Evolutionary conservation across 2,329 filamentous ascomycete genomes (phyloP), one percentile per base, ranked within the genome.

Genomic region (Juglanconis oblonga): DNA sequence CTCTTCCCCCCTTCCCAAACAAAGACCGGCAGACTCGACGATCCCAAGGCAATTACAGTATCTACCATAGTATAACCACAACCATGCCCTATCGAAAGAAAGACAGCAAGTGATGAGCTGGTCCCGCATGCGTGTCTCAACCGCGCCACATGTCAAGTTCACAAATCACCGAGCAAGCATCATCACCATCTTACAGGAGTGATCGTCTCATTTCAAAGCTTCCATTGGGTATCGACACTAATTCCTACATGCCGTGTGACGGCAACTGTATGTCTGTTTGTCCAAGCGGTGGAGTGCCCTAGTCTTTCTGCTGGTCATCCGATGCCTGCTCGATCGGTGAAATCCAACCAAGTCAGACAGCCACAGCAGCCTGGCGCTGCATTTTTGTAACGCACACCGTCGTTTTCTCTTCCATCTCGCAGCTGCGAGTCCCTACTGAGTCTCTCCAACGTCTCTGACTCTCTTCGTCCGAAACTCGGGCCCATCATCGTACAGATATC

Each of bases 211-310:
- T 40, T 52, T 24, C 17, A 57, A 33, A 38, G 6, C 53, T 38
- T 40, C 24, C 17, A 49, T 45, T 44, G 55, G 55, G 48, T 57
- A 52, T 57, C 55, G 29, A 35, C 48, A 35, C n/a, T 32, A n/a
- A 47, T 24, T 24, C 44, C 48, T 57, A 51, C 29, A 31, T 57
- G 11, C 54, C n/a, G 38, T 50, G 36, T 36, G 10, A 44, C 48
- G 45, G 36, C 31, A 51, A 33, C 36, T 36, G 29, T 17, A 48
- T 29, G 14, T 33, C 36, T 38, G 29, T 11, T 33, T 29, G 52
- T 33, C 47, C 55, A 24, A 38, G 45, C 24, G 45, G 29, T 31
- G 29, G 5, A 32, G 9, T n/a, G 29, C 2, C 48, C 33, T 31
- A 14, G 10, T 13, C 38, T 11, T 53, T 9, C 29, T 29, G 17